Base-by-base conservation (phyloP, 371 early-diverging fungal genomes). In the Mortierella polycephala region DNA sequence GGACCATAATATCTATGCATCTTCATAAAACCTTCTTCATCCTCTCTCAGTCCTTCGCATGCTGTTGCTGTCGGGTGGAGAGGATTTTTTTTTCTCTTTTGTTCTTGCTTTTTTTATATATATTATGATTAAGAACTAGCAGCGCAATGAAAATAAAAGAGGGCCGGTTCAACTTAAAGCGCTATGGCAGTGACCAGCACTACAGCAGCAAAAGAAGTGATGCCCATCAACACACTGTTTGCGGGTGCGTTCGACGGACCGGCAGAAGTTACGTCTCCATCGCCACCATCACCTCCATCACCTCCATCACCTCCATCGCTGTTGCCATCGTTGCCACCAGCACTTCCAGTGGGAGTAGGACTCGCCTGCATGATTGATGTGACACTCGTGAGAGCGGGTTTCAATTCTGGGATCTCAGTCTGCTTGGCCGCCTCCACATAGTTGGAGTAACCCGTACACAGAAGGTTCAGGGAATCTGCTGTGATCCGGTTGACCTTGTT, bases 121-220 rank as follows among this genome's bases (percentile, higher is more conserved):
- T n/a, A n/a, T n/a, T n/a, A n/a, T n/a, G n/a, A n/a, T n/a, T n/a
- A n/a, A n/a, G n/a, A n/a, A n/a, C n/a, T n/a, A n/a, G n/a, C n/a
- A n/a, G n/a, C n/a, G n/a, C n/a, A n/a, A n/a, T n/a, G n/a, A n/a
- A n/a, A n/a, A n/a, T n/a, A n/a, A n/a, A n/a, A n/a, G n/a, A n/a
- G n/a, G n/a, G n/a, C n/a, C n/a, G n/a, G n/a, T n/a, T n/a, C n/a
- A n/a, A n/a, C n/a, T n/a, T 76, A 76, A 50, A 76, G 45, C 47
- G 60, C 67, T 8, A 52, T 57, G 53, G 71, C 61, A 57, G 77
- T 68, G 71, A 65, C 77, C 71, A 76, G 71, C 71, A 76, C 71
- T 18, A 71, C 68, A 12, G 71, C 64, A 64, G 56, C 69, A 30
- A 67, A 60, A 14, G 57, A 67, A 50, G 57, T 60, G 40, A 67